Evolutionary conservation across 441 rosid genomes (phyloP).

Genomic region (Erodium moschatum): DNA sequence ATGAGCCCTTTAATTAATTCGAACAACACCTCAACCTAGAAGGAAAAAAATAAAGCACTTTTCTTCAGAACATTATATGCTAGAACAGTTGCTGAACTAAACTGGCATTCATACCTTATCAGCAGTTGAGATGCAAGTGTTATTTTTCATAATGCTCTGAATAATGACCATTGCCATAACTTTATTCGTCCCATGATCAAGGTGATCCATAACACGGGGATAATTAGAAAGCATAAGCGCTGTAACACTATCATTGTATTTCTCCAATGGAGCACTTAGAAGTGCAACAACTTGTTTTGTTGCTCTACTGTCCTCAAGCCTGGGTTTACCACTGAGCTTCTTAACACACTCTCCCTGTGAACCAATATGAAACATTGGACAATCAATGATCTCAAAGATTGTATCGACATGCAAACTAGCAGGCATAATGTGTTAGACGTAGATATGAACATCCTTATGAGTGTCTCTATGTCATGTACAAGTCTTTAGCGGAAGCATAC

Average conservation of each 20-base stretch:
- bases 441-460: constrained; percentile 4
- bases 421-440: constrained; percentile 10
- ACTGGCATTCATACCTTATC: constrained; percentile 38
- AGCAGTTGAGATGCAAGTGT: constrained; percentile 46
- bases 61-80: constrained; percentile 12
- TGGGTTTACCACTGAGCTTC: constrained; percentile 43
- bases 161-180: constrained; percentile 66
- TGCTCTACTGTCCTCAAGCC: constrained; percentile 47
- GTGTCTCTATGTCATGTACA: background rate
- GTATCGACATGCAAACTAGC: constrained; percentile 5
- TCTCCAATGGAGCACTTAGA: constrained; percentile 61
- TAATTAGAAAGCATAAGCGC: constrained; percentile 56
- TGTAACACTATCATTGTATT: constrained; percentile 52
- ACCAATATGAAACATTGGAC: constrained; percentile 8
- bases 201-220: constrained; percentile 60
- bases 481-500: constrained; percentile 32
- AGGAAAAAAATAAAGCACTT: constrained; percentile 19
- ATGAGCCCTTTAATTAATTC: constrained; percentile 61
- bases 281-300: constrained; percentile 61
- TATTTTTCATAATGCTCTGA: constrained; percentile 59
- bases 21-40: constrained; percentile 60
- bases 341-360: constrained; percentile 49
- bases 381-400: constrained; percentile 5
- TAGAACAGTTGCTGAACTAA: constrained; percentile 10
- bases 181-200: constrained; percentile 55